Evolutionary conservation across 2,329 filamentous ascomycete species (phyloP), one percentile per base, ranked within the genome.

Genomic region (Pseudocercospora pini-densiflorae): DNA sequence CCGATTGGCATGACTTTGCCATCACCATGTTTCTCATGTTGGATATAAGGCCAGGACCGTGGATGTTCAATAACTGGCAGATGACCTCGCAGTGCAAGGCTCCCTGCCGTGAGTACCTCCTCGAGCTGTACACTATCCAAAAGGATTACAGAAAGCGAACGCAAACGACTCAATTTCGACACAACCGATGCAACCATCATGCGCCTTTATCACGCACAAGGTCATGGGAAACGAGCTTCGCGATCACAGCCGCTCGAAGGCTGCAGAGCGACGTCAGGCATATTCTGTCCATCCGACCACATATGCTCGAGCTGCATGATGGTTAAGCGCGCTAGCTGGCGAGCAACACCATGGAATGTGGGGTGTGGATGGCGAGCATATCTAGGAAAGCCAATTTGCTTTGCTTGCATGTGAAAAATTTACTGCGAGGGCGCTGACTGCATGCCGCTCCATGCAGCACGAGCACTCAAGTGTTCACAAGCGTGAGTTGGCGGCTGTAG

Each of bases 321-420:
- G 14, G 8, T 21, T 45, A 45, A 45, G 43, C 43, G 43, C 43
- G 43, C 43, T n/a, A 45, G 14, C 16, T 45, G 19, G 43, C 43
- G 8, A 45, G 12, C 43, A 45, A 21, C 43, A 45, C 47, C 47
- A 19, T 21, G 47, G 47, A 51, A 27, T 24, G 47, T 21, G 23
- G 47, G 47, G 10, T 51, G 24, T 51, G 47, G 47, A 51, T 51
- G 47, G 49, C 49, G 49, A 54, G 51, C 51, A 54, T 29, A n/a
- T 23, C 23, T 29, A 54, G 51, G 24, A n/a, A 54, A 54, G 51
- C 10, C 51, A 55, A 55, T 31, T 55, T 31, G 23, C 27, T n/a
- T 7, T 19, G 51, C 23, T 54, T n/a, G 24, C 51, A 55, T 55
- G 51, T 55, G 51, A 33, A 55, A 29, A 31, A 29, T 29, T 53